A percentile compares a stretch with the other conserved stretches of the same genome.
phyloP scores from a whole-genome alignment of 1,284 basidiomycete species.

The Ustilago loliicola region DNA sequence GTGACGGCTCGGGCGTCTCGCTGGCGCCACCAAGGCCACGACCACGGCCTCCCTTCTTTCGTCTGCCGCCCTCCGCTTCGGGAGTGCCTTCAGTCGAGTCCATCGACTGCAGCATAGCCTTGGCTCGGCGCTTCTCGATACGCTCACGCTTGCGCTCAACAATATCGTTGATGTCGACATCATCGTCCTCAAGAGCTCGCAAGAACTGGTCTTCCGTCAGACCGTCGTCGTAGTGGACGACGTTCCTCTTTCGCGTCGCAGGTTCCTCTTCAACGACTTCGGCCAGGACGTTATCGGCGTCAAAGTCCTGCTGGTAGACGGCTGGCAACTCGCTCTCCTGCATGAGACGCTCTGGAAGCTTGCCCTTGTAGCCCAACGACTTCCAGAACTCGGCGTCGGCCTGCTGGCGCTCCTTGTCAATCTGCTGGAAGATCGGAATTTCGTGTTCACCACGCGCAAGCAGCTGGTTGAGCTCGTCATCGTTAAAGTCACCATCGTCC shows the following conservation, averaged over 20 bases:
- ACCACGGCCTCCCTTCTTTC: slow-evolving; percentile 52
- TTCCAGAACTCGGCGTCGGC: slow-evolving; percentile 81
- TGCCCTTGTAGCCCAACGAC: slow-evolving; percentile 76
- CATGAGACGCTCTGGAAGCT: slow-evolving; percentile 82
- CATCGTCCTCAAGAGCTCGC: slow-evolving; percentile 85
- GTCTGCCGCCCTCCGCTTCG: slow-evolving; percentile 43
- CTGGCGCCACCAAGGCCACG: slow-evolving; percentile 35
- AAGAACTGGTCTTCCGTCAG: slow-evolving; percentile 88
- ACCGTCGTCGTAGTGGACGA: slow-evolving; percentile 94
- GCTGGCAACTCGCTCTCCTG: slow-evolving; percentile 90
- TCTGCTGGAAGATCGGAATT: slow-evolving; percentile 81
- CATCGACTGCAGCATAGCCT: slow-evolving; percentile 47
- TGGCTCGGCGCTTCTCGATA: slow-evolving; percentile 65
- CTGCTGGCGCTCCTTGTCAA: slow-evolving; percentile 86
- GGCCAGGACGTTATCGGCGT: slow-evolving; percentile 54
- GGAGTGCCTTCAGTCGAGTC: slow-evolving; percentile 60
- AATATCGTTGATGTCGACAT: slow-evolving; percentile 76
- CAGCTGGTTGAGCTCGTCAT: slow-evolving; percentile 96
- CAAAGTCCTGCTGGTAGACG: slow-evolving; percentile 83
- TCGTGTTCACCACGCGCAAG: slow-evolving; percentile 90
- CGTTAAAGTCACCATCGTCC: slow-evolving; percentile 88
- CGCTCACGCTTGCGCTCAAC: slow-evolving; percentile 70
- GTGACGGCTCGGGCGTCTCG: slow-evolving; percentile 58
- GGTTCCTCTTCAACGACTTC: slow-evolving; percentile 74
- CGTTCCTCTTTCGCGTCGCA: slow-evolving; percentile 85